These are phyloP conservation scores for Pseudogymnoascus sp. DNA, from an alignment of 2,329 filamentous ascomycete genomes.

Conservation along the genomic window DNA sequence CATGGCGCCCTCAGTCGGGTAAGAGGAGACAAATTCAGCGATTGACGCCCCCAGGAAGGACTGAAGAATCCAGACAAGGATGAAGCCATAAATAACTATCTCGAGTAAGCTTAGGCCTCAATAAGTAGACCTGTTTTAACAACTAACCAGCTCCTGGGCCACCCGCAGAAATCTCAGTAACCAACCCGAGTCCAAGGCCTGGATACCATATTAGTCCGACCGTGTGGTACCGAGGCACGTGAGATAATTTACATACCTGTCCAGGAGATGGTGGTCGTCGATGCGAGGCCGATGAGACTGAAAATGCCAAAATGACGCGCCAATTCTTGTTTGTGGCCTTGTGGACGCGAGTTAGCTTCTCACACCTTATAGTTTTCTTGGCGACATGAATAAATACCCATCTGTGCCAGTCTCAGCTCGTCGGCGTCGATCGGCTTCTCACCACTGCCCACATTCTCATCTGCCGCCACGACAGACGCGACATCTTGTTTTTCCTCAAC, in stretches of 20 bases:
- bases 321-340: constrained; percentile 42
- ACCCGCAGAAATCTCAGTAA: constrained; percentile 41
- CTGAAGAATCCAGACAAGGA: constrained; percentile 40
- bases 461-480: not conserved
- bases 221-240: not conserved
- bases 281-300: constrained; percentile 41
- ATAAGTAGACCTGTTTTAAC: not conserved
- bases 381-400: constrained; percentile 29
- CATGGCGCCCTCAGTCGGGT: constrained; percentile 43
- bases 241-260: constrained; percentile 21
- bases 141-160: constrained; percentile 35
- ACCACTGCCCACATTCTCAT: not conserved
- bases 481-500: not conserved
- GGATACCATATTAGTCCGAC: not conserved
- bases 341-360: constrained; percentile 13
- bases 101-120: not conserved
- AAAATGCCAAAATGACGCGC: constrained; percentile 41
- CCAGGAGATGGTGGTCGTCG: constrained; percentile 44
- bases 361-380: not conserved
- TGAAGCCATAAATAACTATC: constrained; percentile 42
- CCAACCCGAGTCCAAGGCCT: constrained; percentile 37
- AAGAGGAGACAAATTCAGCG: constrained; percentile 41
- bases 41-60: constrained; percentile 39
- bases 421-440: constrained; percentile 29
- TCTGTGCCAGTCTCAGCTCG: constrained; percentile 37